phyloP scores from a whole-genome alignment of 2,329 filamentous ascomycete genomes.

The Pseudopyrenochaeta lycopersici region DNA sequence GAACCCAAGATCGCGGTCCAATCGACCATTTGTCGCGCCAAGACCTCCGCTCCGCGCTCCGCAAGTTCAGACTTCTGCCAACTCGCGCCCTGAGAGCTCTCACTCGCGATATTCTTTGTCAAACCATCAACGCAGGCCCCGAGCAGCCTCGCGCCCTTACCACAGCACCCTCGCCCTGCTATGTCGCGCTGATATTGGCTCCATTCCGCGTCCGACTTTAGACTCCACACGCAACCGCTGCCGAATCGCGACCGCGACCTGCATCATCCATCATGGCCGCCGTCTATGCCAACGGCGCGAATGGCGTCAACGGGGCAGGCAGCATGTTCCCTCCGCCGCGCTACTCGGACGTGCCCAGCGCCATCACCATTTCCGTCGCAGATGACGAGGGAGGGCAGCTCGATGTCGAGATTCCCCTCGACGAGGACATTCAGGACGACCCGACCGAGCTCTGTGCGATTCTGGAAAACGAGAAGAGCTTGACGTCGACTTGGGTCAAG shows the following conservation, averaged over 20 bases:
- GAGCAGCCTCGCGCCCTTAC: constrained; percentile 23
- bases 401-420: constrained; percentile 91
- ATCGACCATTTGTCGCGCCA: constrained; percentile 12
- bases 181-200: constrained; percentile 30
- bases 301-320: constrained; percentile 60
- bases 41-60: constrained; percentile 20
- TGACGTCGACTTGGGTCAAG: constrained; percentile 97
- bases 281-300: constrained; percentile 56
- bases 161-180: constrained; percentile 14
- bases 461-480: constrained; percentile 91
- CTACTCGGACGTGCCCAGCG: constrained; percentile 69
- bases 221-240: constrained; percentile 2
- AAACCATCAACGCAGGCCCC: constrained; percentile 25
- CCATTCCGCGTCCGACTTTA: not conserved
- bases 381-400: constrained; percentile 68
- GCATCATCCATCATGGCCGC: constrained; percentile 57
- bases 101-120: constrained; percentile 24
- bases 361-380: constrained; percentile 71
- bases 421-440: constrained; percentile 85
- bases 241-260: constrained; percentile 23
- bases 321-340: constrained; percentile 54
- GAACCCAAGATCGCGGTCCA: too few relatives aligned
- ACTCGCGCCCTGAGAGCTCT: constrained; percentile 20
- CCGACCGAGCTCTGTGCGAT: constrained; percentile 94
- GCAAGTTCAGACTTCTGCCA: constrained; percentile 17